Evolutionary conservation across 331 rosid species (phyloP).

Genomic region (Malus hybrid): DNA sequence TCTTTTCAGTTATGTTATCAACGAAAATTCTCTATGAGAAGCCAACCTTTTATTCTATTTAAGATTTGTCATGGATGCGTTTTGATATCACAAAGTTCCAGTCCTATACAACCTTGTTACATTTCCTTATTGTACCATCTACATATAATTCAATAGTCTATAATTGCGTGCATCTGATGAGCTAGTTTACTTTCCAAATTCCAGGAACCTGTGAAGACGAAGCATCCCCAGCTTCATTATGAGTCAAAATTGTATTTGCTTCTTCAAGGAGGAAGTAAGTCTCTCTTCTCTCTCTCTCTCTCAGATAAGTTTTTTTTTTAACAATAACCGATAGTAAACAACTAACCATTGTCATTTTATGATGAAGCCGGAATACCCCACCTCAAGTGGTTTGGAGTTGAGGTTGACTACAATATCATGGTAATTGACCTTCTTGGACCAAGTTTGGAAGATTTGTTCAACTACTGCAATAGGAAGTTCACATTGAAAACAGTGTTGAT

Average conservation of each 20-base stretch:
- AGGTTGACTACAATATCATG: constrained; percentile 94
- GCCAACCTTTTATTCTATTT: neutral
- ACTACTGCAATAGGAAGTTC: constrained; percentile 89
- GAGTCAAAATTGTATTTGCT: constrained; percentile 96
- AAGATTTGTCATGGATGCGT: neutral
- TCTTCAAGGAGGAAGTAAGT: constrained; percentile 99
- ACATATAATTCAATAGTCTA: neutral
- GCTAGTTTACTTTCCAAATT: constrained; percentile 2
- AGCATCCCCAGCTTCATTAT: constrained; percentile 21
- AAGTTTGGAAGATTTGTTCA: constrained; percentile 94
- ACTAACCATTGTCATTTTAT: constrained; percentile 15
- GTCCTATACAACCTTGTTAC: neutral
- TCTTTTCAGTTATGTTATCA: neutral
- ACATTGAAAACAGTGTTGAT: constrained; percentile 87
- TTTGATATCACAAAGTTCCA: neutral
- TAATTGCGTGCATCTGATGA: neutral
- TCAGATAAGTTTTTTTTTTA: neutral
- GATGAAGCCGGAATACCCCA: constrained; percentile 94
- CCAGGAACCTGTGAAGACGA: constrained; percentile 92
- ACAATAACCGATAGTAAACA: neutral
- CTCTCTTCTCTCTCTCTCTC: constrained; percentile 7
- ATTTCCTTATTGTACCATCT: neutral
- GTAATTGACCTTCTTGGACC: constrained; percentile 99
- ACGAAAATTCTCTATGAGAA: neutral
- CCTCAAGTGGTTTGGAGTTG: constrained; percentile 97